phyloP scores from a whole-genome alignment of 2,329 filamentous ascomycete genomes.

The Xylaria digitata region DNA sequence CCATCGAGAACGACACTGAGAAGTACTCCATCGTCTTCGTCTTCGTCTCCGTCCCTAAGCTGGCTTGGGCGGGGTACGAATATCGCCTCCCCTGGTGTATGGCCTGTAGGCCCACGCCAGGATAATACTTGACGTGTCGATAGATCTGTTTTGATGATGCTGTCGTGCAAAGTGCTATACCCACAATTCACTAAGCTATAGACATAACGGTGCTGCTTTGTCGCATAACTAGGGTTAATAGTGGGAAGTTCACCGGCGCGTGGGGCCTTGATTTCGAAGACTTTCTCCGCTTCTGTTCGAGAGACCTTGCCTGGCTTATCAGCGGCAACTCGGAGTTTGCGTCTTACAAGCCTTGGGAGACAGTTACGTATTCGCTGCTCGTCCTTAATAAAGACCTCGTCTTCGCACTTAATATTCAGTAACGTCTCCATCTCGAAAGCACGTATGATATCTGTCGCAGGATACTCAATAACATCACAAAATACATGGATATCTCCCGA shows the following conservation, averaged over 20 bases:
- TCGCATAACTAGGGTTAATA: slow-evolving; percentile 69
- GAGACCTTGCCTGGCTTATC: background rate
- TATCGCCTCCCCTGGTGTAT: slow-evolving; percentile 76
- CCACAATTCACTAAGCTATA: slow-evolving; percentile 69
- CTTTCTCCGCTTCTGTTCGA: slow-evolving; percentile 41
- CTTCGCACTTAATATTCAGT: slow-evolving; percentile 62
- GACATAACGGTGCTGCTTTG: slow-evolving; percentile 67
- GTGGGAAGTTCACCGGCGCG: slow-evolving; percentile 72
- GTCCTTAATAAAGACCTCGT: slow-evolving; percentile 57
- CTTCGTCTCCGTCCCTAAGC: slow-evolving; percentile 7
- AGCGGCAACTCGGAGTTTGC: slow-evolving; percentile 55
- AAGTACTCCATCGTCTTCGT: slow-evolving; percentile 63
- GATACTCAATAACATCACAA: slow-evolving; percentile 74
- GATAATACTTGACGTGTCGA: slow-evolving; percentile 61
- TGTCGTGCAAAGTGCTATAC: slow-evolving; percentile 70
- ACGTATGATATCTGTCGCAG: slow-evolving; percentile 72
- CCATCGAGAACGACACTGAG: slow-evolving; percentile 72
- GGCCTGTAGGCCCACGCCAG: slow-evolving; percentile 68
- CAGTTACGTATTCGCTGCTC: slow-evolving; percentile 53
- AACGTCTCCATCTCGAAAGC: slow-evolving; percentile 77
- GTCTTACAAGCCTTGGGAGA: slow-evolving; percentile 57
- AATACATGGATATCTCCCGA: slow-evolving; percentile 63
- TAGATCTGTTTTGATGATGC: slow-evolving; percentile 73
- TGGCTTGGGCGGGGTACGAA: slow-evolving; percentile 67
- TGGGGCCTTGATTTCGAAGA: slow-evolving; percentile 62